Evolutionary conservation across 2,329 filamentous ascomycete genomes (phyloP), one percentile per base, ranked within the genome.

Genomic region (Epichloe festucae): DNA sequence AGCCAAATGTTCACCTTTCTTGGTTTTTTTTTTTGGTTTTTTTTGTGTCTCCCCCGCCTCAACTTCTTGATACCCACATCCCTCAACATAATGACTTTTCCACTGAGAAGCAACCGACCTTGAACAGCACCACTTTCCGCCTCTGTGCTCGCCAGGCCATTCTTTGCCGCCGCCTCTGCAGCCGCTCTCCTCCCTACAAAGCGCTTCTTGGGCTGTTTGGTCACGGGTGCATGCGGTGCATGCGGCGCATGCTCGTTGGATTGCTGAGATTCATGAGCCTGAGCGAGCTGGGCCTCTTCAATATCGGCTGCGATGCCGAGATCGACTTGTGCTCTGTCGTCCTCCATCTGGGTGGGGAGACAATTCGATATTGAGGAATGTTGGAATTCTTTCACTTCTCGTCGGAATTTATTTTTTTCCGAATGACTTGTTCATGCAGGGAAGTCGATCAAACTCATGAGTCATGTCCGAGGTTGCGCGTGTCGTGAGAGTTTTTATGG

Each of bases 101-200:
- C 27, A 31, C 8, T 10, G 27, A 31, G 27, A 31, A 31, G 27
- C 27, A 31, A 65, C 69, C 63, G 74, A 84, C 87, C 79, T 76
- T 67, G 60, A 48, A 70, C 58, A 48, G 66, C 65, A 17, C 65
- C 63, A 41, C 62, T 65, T 48, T 61, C 63, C 15, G 59, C 60
- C 14, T 51, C 52, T 27, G 55, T 51, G 5, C 52, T 55, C 51
- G 62, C 56, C 14, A 56, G 57, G 31, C 61, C 67, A 55, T 67
- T 70, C 61, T 73, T 75, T 53, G 74, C 62, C 41, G 77, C 72
- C 58, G 79, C 76, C 61, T 83, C 79, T 55, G 81, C 75, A 8
- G 87, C 87, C 21, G 87, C 79, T 60, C 84, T 81, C 58, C 89
- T 78, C 34, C 93, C 93, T 17, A 98, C 85, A 59, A 98, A 98